Conservation (phyloP, 1,284 basidiomycete species). For the Wolfiporia cocos region DNA sequence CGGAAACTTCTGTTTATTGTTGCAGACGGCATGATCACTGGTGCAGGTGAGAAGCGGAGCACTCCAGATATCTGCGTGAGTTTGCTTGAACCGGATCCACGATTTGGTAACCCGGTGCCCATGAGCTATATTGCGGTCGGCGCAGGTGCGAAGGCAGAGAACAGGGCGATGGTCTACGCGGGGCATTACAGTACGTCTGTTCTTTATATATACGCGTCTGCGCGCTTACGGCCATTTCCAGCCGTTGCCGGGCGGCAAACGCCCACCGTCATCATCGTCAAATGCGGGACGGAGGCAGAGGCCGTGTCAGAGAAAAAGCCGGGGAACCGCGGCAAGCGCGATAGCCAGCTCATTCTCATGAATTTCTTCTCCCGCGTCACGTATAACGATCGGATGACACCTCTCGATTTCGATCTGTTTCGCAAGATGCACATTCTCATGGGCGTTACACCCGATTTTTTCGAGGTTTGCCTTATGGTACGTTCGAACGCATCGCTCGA, state of each 20-base stretch:
- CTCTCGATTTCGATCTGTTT: constrained; percentile 97
- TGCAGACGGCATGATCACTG: constrained; percentile 99
- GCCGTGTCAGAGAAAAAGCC: constrained; percentile 84
- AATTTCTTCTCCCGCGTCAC: constrained; percentile 99
- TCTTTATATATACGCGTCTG: not conserved
- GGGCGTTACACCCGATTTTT: constrained; percentile 99
- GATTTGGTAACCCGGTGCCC: constrained; percentile 94
- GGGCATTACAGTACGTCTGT: constrained; percentile 88
- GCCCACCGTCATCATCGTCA: constrained; percentile 94
- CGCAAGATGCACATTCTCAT: constrained; percentile 94
- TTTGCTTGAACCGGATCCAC: constrained; percentile 87
- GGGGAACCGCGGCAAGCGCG: constrained; percentile 97
- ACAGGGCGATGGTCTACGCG: constrained; percentile 97
- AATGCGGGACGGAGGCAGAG: constrained; percentile 90
- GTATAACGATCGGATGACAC: constrained; percentile 98
- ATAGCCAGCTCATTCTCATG: constrained; percentile 98
- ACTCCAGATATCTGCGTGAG: constrained; percentile 97
- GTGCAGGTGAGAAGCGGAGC: constrained; percentile 89
- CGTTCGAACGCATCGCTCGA: constrained; percentile 21
- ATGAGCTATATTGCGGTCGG: constrained; percentile 95
- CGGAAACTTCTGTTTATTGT: constrained; percentile 93
- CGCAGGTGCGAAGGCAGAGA: constrained; percentile 83
- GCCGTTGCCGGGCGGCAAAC: constrained; percentile 82
- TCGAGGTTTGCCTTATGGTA: constrained; percentile 97
- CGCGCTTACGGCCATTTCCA: constrained; percentile 23